A percentile compares a stretch with the other conserved stretches of the same genome.
Conservation (phyloP, 2,329 filamentous ascomycete species). For the Gnomoniopsis sp. region DNA sequence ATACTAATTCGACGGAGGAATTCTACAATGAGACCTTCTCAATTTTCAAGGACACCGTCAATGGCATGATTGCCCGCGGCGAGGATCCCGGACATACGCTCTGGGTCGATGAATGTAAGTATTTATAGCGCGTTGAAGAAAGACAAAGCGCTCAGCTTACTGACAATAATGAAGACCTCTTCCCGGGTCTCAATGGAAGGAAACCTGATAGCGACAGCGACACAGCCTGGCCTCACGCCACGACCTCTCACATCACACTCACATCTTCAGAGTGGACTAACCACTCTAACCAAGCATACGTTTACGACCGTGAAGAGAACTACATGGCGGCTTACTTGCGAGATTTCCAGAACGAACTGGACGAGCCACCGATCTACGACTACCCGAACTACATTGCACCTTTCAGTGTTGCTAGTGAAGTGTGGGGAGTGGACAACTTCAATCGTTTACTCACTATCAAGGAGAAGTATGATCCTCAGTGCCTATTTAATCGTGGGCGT, state of each 20-base stretch:
- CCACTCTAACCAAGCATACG: constrained; percentile 8
- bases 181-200: constrained; percentile 4
- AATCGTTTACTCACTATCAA: constrained; percentile 7
- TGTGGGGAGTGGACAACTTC: constrained; percentile 15
- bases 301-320: constrained; percentile 9
- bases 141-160: neutral
- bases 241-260: constrained; percentile 11
- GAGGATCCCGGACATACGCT: constrained; percentile 11
- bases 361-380: constrained; percentile 8
- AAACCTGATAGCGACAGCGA: constrained; percentile 6
- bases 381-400: constrained; percentile 15
- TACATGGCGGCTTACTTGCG: constrained; percentile 12
- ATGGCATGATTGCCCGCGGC: constrained; percentile 8
- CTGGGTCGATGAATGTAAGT: constrained; percentile 14
- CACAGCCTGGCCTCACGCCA: constrained; percentile 14
- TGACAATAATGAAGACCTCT: constrained; percentile 2
- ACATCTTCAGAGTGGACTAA: constrained; percentile 13
- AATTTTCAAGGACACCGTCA: constrained; percentile 11
- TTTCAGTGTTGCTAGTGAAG: constrained; percentile 2
- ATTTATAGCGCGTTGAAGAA: neutral
- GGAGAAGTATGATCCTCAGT: constrained; percentile 13
- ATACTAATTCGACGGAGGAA: constrained; percentile 1
- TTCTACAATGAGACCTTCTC: constrained; percentile 11
- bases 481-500: constrained; percentile 7
- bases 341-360: neutral